Evolutionary conservation across 2,329 filamentous ascomycete genomes (phyloP), one percentile per base, ranked within the genome.

Genomic region (Tolypocladium pustulatum): DNA sequence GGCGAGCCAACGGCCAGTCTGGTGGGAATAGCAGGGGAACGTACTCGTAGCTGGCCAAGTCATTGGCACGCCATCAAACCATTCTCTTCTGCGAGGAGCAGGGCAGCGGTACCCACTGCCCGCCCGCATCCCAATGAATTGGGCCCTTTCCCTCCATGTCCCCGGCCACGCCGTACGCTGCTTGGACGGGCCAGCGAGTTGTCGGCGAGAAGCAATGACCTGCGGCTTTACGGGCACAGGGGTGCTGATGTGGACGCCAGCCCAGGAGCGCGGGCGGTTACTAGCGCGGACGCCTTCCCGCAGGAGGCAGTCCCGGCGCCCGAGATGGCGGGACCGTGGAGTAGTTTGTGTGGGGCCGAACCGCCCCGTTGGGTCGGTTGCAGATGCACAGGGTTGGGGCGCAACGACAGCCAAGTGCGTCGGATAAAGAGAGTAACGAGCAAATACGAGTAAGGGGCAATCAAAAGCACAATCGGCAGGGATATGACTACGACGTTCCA

Each of bases 201-300:
- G 13, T 17, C 25, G 1, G 27, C 15, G 17, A n/a, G 27, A 32
- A 17, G 46, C 46, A 27, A 32, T 20, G 46, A 32, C 32, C 17
- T 15, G 27, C 46, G 15, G 25, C 6, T 51, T 10, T 15, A 20
- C 15, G 5, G 20, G 38, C 25, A 20, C 15, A 12, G 20, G 38
- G 38, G 38, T 40, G 6, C 6, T 20, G 5, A 1, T n/a, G 38
- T 41, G 38, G 20, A 7, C 38, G 38, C 8, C 38, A n/a, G 38
- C n/a, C 2, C 38, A 6, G 38, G 20, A n/a, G 32, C 3, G 37
- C 37, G 41, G n/a, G n/a, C n/a, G n/a, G 46, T 34, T 32, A 27
- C 36, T 51, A 56, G 51, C 32, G 41, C 30, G 41, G 57, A 34
- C 53, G 57, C 57, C 57, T 55, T 58, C 49, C 49, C 52, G 57